A percentile compares a stretch with the other conserved stretches of the same genome.
phyloP scores from a whole-genome alignment of 768 basidiomycete species.

The Zangia roseola region DNA sequence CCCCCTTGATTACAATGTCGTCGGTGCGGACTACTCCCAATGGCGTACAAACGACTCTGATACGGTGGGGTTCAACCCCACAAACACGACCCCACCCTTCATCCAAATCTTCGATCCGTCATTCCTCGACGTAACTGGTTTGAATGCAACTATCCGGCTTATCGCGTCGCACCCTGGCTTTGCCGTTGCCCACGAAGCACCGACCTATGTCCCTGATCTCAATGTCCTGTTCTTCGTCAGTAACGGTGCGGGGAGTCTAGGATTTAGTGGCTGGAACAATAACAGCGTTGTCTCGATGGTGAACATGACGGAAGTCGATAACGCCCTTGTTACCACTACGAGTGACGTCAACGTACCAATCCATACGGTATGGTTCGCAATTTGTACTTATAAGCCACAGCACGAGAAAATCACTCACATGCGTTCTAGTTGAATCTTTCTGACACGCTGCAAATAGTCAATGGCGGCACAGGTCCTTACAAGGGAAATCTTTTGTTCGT shows the following conservation, averaged over 20 bases:
- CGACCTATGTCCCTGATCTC: conserved; percentile 61
- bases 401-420: not conserved
- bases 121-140: conserved; percentile 61
- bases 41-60: conserved; percentile 36
- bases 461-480: conserved; percentile 66
- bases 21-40: conserved; percentile 42
- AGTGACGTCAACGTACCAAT: conserved; percentile 49
- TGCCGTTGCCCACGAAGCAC: conserved; percentile 80
- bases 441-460: conserved; percentile 64
- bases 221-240: conserved; percentile 73
- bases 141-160: conserved; percentile 52
- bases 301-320: conserved; percentile 53
- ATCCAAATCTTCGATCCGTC: conserved; percentile 54
- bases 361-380: conserved; percentile 24
- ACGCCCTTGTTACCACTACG: conserved; percentile 37
- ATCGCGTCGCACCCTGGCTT: conserved; percentile 61
- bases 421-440: conserved; percentile 53
- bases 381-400: no score
- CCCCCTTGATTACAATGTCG: conserved; percentile 50
- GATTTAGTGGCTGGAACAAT: conserved; percentile 59
- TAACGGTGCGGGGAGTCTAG: conserved; percentile 64
- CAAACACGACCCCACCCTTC: conserved; percentile 54
- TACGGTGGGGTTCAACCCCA: conserved; percentile 55
- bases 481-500: conserved; percentile 57
- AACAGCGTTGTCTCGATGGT: conserved; percentile 67